Evolutionary conservation across 2,329 filamentous ascomycete genomes (phyloP), one percentile per base, ranked within the genome.

Genomic region (Graphilbum sp.): DNA sequence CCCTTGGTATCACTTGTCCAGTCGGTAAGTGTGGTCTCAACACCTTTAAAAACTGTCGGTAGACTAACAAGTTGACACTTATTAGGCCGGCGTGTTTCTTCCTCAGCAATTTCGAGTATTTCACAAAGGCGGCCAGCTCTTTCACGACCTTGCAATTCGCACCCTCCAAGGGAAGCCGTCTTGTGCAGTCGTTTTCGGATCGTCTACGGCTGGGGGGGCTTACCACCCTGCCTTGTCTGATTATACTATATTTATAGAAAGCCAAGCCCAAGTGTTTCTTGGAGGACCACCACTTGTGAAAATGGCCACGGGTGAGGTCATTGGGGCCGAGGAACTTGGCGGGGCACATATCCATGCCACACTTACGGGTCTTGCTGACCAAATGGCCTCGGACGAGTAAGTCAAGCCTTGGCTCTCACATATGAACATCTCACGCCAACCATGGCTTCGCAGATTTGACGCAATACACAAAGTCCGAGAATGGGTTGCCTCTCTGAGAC

Each of bases 281-380:
- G 61, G 54, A 7, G 60, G 61, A 0, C 61, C 61, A 0, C 61
- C 61, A 0, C 49, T 64, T 8, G 60, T 64, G 1, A 61, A 63
- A 41, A 63, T 63, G 61, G 61, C 61, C 0, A 64, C 60, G 0
- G 60, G 61, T 2, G 61, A 64, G 36, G 43, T 57, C 0, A 54
- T 60, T 17, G 57, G 49, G 1, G 57, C 61, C 0, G 62, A 64
- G 39, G 52, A 50, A 32, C 49, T 64, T 2, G 61, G 62, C 5
- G 60, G 62, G 13, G 61, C 60, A 3, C 49, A 53, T 16, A 53
- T 61, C 13, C 61, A 63, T 43, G 55, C 52, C 2, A 56, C 49
- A 1, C 41, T 54, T 0, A 63, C 60, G 5, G 61, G 61, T 0
- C 49, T 64, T 2, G 58, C 59, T 0, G 61, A 64, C 41, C 57